Conservation (phyloP, 1,139 yeast species). For the Scheffersomyces stambukii region DNA sequence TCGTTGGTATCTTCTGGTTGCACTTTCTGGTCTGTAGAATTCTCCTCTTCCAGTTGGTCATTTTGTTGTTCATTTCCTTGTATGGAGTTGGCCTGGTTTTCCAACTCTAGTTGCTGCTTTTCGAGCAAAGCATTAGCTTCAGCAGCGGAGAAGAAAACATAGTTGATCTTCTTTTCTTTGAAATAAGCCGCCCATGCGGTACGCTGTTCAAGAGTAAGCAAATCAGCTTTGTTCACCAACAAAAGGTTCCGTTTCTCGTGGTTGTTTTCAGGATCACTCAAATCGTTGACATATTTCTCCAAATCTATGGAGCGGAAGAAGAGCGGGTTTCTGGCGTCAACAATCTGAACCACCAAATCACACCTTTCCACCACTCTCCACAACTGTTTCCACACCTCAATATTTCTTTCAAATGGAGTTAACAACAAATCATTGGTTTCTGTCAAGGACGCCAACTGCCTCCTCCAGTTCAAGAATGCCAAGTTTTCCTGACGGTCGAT, state of each 20-base stretch:
- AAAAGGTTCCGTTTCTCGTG: conserved; percentile 67
- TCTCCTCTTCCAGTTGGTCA: conserved; percentile 1
- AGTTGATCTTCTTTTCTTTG: conserved; percentile 60
- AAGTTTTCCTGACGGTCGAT: conserved; percentile 86
- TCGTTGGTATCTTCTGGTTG: conserved; percentile 15
- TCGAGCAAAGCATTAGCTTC: conserved; percentile 72
- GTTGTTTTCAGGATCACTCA: conserved; percentile 47
- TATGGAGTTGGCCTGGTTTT: too few relatives aligned
- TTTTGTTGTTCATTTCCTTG: conserved; percentile 34
- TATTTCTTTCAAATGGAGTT: conserved; percentile 95
- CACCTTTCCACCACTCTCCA: conserved; percentile 98
- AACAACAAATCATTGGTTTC: conserved; percentile 77
- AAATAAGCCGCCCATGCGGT: conserved; percentile 85
- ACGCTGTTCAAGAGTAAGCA: conserved; percentile 74
- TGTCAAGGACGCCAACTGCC: conserved; percentile 79
- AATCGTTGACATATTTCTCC: conserved; percentile 75
- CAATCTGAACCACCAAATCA: conserved; percentile 93
- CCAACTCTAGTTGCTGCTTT: conserved; percentile 48
- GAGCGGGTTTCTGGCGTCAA: conserved; percentile 93
- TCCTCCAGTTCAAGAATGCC: conserved; percentile 90
- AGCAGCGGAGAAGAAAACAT: conserved; percentile 90
- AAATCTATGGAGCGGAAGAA: conserved; percentile 87
- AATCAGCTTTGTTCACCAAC: conserved; percentile 91
- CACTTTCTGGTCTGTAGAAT: conserved; percentile 12
- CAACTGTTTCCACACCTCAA: conserved; percentile 97